Percentiles rank a stretch among this genome's conserved stretches.
phyloP scores from a whole-genome alignment of 2,329 filamentous ascomycete species.

The Mycogone perniciosa region DNA sequence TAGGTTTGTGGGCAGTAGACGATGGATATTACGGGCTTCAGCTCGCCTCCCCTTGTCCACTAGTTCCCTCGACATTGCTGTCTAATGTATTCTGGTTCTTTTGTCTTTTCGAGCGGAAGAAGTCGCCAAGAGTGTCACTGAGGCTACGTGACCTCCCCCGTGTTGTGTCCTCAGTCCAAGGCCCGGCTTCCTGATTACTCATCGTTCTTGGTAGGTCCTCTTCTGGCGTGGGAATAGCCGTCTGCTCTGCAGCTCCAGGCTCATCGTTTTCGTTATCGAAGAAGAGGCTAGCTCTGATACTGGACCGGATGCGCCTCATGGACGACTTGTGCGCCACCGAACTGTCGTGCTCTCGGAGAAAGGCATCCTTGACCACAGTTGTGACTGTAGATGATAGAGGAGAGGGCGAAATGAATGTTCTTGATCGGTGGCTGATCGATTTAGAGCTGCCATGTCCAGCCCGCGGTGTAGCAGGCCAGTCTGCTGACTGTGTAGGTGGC shows the following conservation, averaged over 20 bases:
- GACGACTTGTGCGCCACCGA: constrained; percentile 37
- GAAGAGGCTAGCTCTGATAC: constrained; percentile 49
- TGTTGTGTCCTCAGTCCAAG: constrained; percentile 13
- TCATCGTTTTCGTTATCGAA: constrained; percentile 40
- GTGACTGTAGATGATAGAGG: constrained; percentile 54
- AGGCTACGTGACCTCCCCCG: constrained; percentile 33
- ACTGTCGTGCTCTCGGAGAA: constrained; percentile 41
- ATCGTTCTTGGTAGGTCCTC: constrained; percentile 18
- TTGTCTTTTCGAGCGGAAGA: constrained; percentile 33
- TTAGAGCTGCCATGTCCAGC: constrained; percentile 24
- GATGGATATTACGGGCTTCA: constrained; percentile 7
- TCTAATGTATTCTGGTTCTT: constrained; percentile 21
- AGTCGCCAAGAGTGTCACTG: constrained; percentile 35
- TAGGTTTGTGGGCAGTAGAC: background rate
- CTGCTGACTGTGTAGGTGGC: constrained; percentile 17
- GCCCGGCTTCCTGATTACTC: constrained; percentile 16
- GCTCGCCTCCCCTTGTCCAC: constrained; percentile 4
- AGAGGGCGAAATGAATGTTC: constrained; percentile 52
- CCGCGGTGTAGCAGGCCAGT: constrained; percentile 25
- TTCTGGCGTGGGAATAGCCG: constrained; percentile 20
- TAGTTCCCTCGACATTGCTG: constrained; percentile 18
- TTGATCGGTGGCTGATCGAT: constrained; percentile 28
- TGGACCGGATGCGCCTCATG: constrained; percentile 41
- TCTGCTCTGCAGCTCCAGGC: constrained; percentile 18
- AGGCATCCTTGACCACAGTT: constrained; percentile 50